phyloP scores from a whole-genome alignment of 306 rosid species.

The Quercus robur region DNA sequence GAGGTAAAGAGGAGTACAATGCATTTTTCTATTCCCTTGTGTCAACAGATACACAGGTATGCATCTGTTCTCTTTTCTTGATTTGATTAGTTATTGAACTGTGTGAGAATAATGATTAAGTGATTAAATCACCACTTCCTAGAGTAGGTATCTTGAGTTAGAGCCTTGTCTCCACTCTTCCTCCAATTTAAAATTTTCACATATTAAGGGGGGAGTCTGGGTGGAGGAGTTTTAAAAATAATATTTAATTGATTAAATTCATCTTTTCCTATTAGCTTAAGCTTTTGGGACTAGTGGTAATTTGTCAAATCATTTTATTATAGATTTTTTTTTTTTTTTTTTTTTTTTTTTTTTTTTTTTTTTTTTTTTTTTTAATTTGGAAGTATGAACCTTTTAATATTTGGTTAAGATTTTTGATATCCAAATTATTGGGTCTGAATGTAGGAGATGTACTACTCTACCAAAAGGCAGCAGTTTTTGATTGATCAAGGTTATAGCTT shows the following conservation, averaged over 20 bases:
- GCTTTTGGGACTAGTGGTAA: too few species aligned
- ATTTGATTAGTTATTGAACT: neutral
- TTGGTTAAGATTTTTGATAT: neutral
- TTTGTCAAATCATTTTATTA: neutral
- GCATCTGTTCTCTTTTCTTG: conserved; percentile 10
- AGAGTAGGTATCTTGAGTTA: too few species aligned
- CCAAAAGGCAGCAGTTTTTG: conserved; percentile 94
- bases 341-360: too few species aligned
- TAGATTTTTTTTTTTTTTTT: too few species aligned
- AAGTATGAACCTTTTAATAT: neutral
- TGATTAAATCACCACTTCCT: too few species aligned
- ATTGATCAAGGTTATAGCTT: conserved; percentile 99
- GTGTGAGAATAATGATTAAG: too few species aligned
- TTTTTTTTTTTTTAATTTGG: neutral
- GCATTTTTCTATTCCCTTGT: conserved; percentile 98
- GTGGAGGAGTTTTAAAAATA: too few species aligned
- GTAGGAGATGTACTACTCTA: conserved; percentile 98
- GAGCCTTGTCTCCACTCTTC: too few species aligned
- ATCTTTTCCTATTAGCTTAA: too few species aligned
- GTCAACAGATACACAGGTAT: conserved; percentile 94
- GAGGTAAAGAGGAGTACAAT: conserved; percentile 97
- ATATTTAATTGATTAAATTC: too few species aligned
- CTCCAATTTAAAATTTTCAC: too few species aligned
- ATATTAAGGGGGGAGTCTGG: too few species aligned
- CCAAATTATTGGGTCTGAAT: conserved; percentile 16